Evolutionary conservation across 106 monocot species (phyloP), one percentile per base, ranked within the genome.

Genomic region (Vanilla planifolia): DNA sequence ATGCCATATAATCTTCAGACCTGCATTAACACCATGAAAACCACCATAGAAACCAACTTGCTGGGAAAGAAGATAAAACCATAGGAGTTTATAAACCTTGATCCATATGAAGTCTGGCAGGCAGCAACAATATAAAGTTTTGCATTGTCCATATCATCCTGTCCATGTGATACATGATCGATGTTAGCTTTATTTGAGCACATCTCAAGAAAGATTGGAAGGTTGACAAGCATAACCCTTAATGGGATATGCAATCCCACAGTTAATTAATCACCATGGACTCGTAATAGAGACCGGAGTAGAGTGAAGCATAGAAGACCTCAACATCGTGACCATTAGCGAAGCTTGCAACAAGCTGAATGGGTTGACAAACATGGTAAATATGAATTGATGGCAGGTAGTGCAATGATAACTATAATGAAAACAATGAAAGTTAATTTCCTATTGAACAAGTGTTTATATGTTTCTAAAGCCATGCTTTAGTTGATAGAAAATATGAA

Each of bases 271-370:
- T 61, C 10, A 90, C 95, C 95, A 80, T 76, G 35, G 95, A 80
- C 67, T 96, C 95, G 35, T 84, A 35, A 60, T 77, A 96, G 61
- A 96, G 84, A 21, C 90, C 95, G 45, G 90, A 83, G 67, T 96
- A 96, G 33, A 96, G 63, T 55, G 86, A 84, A 32, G 90, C 80
- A 77, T 96, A 96, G 61, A 96, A 96, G 46, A 62, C 71, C 40
- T 96, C 86, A 43, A 55, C 36, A 16, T 60, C 73, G 48, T 44
- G 55, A 15, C 79, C 84, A 24, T 75, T 43, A 23, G 63, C 37
- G 62, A 86, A 96, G 10, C 23, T 66, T 48, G 86, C 65, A 29
- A 84, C 87, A 63, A 90, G 68, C 95, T 96, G 80, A 75, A 73
- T 13, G 62, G 42, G 26, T 11, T 22, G 35, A 56, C 0, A 62